Percentiles rank a stretch among this genome's conserved stretches.
phyloP scores from a whole-genome alignment of 352 stramenopile species.

The Pythium angustatum region DNA sequence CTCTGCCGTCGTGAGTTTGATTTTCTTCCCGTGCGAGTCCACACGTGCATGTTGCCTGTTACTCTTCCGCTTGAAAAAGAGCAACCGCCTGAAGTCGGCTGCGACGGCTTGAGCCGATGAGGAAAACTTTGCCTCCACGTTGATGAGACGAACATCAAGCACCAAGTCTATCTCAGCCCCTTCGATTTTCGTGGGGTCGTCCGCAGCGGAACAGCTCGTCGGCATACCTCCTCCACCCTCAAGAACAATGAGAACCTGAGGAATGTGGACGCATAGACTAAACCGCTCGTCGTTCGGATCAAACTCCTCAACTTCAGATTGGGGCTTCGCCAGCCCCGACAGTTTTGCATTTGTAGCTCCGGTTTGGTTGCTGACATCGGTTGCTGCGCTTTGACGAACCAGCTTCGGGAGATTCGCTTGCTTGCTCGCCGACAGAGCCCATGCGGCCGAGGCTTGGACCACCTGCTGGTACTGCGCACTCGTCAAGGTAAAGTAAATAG shows the following conservation, averaged over 20 bases:
- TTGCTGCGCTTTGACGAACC: slow-evolving; percentile 16
- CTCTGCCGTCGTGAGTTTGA: slow-evolving; percentile 37
- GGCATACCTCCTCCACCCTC: slow-evolving; percentile 41
- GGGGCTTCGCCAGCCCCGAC: background rate
- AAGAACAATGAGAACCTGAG: slow-evolving; percentile 64
- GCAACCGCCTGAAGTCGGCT: slow-evolving; percentile 45
- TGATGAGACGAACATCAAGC: slow-evolving; percentile 57
- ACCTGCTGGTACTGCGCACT: slow-evolving; percentile 72
- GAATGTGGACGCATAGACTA: slow-evolving; percentile 61
- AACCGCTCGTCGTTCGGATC: slow-evolving; percentile 64
- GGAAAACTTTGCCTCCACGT: slow-evolving; percentile 65
- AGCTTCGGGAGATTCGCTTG: slow-evolving; percentile 11
- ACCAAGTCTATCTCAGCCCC: slow-evolving; percentile 55
- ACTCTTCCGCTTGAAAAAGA: slow-evolving; percentile 46
- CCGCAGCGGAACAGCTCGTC: background rate
- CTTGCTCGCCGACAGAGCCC: slow-evolving; percentile 38
- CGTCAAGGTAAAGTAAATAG: slow-evolving; percentile 71
- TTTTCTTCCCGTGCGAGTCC: slow-evolving; percentile 29
- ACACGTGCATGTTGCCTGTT: slow-evolving; percentile 1
- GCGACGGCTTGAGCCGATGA: slow-evolving; percentile 50
- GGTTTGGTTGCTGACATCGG: slow-evolving; percentile 9
- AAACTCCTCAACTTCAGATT: slow-evolving; percentile 35
- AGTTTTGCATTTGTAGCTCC: too few relatives aligned
- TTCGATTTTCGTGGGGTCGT: background rate
- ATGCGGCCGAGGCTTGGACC: slow-evolving; percentile 57